Evolutionary conservation across 2,329 filamentous ascomycete species (phyloP), one percentile per base, ranked within the genome.

Genomic region (Fusarium multiceps): DNA sequence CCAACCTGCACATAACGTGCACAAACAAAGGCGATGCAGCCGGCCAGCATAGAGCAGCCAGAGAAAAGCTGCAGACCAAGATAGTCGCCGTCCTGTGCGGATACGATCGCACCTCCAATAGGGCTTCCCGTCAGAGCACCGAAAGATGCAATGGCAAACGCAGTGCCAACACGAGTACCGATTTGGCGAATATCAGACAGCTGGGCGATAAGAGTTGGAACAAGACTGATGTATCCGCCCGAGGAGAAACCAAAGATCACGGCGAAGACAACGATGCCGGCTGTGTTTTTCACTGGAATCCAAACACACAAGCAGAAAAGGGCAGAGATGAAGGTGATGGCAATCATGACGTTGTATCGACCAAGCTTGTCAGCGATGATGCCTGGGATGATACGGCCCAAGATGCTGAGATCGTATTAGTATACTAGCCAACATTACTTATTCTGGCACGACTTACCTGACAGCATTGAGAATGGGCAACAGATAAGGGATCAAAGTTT

Each of bases 121-220:
- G 91, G 91, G 47, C 85, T 88, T 1, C 90, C 89, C 0, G 88
- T 88, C 53, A 94, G 80, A 2, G 88, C 89, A 6, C 89, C 90
- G 32, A 93, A 80, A 2, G 88, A 85, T 59, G 89, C 83, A 48
- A 89, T 77, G 18, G 87, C 85, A 75, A 91, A 92, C 27, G 88
- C 83, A 0, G 86, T 85, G 1, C 92, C 92, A 4, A 86, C 89
- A 8, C 92, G 84, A 3, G 90, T 86, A 16, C 92, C 92, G 34
- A 94, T 89, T 76, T 92, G 85, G 21, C 87, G 83, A 40, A 93
- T 86, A 47, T 92, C 89, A 3, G 87, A 89, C 66, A 93, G 91
- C 73, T 93, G 90, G 3, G 90, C 90, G 23, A 94, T 82, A 16
- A 92, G 81, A 0, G 90, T 85, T 0, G 91, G 89, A 0, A 83